These are phyloP conservation scores for Starmerella vitae DNA, from an alignment of 805 yeast genomes.

Conservation along the genomic window DNA sequence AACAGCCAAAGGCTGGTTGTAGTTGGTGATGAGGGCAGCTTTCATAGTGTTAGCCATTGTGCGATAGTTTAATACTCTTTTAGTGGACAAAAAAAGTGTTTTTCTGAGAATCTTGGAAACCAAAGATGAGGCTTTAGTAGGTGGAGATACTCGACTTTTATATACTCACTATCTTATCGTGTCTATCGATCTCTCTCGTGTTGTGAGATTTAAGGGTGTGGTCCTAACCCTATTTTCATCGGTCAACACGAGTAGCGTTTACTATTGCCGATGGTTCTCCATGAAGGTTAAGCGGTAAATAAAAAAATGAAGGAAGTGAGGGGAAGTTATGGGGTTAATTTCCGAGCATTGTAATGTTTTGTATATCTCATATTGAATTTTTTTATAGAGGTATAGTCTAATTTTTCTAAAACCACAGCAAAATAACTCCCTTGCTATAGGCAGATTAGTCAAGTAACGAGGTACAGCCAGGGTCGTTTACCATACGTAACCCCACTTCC, in stretches of 20 bases:
- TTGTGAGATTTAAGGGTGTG: background rate
- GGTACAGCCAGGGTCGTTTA: too few relatives aligned
- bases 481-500: too few relatives aligned
- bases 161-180: background rate
- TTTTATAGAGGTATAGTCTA: background rate
- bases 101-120: background rate
- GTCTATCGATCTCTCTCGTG: background rate
- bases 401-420: background rate
- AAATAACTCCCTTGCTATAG: background rate
- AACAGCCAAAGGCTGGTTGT: conserved; percentile 51
- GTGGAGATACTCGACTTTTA: background rate
- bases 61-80: background rate
- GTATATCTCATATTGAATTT: background rate
- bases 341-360: background rate
- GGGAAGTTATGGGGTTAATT: background rate
- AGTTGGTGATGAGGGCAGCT: conserved; percentile 54
- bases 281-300: background rate
- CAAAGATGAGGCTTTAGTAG: background rate
- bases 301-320: background rate
- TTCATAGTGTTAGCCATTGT: conserved; percentile 28
- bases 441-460: too few relatives aligned
- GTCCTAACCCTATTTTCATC: background rate
- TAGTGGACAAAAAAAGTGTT: background rate
- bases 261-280: too few relatives aligned
- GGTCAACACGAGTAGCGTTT: background rate